A percentile compares a stretch with the other conserved stretches of the same genome.
phyloP scores from a whole-genome alignment of 768 basidiomycete genomes.

The Termitomyces sp. region DNA sequence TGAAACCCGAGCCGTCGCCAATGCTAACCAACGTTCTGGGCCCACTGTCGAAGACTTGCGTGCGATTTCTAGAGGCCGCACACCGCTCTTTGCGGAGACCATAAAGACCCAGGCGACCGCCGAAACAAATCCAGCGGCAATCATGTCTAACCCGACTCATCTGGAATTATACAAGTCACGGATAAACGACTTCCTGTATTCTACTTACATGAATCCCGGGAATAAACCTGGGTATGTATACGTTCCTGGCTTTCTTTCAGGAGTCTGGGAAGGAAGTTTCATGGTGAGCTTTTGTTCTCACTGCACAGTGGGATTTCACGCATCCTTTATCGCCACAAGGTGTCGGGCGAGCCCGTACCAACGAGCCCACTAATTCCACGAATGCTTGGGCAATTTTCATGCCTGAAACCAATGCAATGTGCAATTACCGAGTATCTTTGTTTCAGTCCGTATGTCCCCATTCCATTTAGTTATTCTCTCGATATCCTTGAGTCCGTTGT shows the following conservation, averaged over 20 bases:
- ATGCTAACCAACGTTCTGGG: conserved; percentile 37
- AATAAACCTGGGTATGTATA: conserved; percentile 22
- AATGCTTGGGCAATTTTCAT: conserved; percentile 25
- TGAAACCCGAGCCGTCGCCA: conserved; percentile 38
- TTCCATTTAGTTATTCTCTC: conserved; percentile 16
- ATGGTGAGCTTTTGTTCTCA: conserved; percentile 36
- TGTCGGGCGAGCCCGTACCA: conserved; percentile 10
- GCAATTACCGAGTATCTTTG: conserved; percentile 38
- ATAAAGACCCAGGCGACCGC: conserved; percentile 7
- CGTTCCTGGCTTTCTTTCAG: conserved; percentile 42
- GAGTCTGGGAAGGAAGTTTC: conserved; percentile 56
- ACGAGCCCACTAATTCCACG: conserved; percentile 6
- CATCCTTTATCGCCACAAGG: conserved; percentile 8
- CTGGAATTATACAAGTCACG: conserved; percentile 26
- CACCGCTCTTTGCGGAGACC: conserved; percentile 45
- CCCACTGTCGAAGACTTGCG: conserved; percentile 52
- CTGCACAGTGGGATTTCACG: neutral
- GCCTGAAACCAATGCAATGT: conserved; percentile 47
- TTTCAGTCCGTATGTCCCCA: conserved; percentile 31
- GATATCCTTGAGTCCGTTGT: conserved; percentile 12
- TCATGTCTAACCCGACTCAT: conserved; percentile 17
- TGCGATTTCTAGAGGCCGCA: conserved; percentile 33
- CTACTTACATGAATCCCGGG: conserved; percentile 15
- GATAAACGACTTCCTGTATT: conserved; percentile 11
- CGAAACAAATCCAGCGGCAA: conserved; percentile 1